Evolutionary conservation across 345 rosid genomes (phyloP), one percentile per base, ranked within the genome.

Genomic region (Heritiera littoralis): DNA sequence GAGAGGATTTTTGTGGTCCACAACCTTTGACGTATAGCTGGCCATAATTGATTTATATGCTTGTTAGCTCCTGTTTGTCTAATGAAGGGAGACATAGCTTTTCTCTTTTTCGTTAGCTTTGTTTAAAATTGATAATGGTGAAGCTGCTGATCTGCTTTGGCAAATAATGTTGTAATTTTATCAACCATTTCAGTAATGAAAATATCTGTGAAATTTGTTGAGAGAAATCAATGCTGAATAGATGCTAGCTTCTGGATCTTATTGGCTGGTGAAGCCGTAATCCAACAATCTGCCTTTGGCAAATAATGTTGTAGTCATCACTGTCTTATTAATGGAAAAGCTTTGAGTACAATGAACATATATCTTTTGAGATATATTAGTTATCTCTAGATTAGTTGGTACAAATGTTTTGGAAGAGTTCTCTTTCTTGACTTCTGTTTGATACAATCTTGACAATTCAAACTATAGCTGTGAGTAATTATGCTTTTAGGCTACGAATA

Each of bases 351-450:
- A 40, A 40, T 52, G 6, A 3, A 4, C 1, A 13, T 52, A 2
- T 52, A 52, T 52, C 56, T 13, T 52, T 45, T 52, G 17, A 72
- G 45, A 63, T 46, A 9, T 20, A 20, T 51, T 72, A 48, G 38
- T 64, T 64, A 64, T 63, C 35, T 20, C 43, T 55, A 79, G 74
- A 73, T 73, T 20, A 64, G 4, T 35, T 72, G 28, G 64, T 59
- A 51, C 54, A 51, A 52, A 52, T 52, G 18, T 52, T 52, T 52
- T 1, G 15, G 56, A 4, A 52, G 1, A 52, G 10, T 77, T 55
- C 5, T 35, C 51, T 49, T 41, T n/a, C 73, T 5, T 38, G 65
- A 38, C 17, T 52, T 55, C 41, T 54, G 9, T 63, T 9, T 12
- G 38, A 2, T 64, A 4, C 20, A 32, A 28, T 28, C 68, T 28